Conservation (phyloP, 2,329 filamentous ascomycete genomes). For the Claviceps sp. region DNA sequence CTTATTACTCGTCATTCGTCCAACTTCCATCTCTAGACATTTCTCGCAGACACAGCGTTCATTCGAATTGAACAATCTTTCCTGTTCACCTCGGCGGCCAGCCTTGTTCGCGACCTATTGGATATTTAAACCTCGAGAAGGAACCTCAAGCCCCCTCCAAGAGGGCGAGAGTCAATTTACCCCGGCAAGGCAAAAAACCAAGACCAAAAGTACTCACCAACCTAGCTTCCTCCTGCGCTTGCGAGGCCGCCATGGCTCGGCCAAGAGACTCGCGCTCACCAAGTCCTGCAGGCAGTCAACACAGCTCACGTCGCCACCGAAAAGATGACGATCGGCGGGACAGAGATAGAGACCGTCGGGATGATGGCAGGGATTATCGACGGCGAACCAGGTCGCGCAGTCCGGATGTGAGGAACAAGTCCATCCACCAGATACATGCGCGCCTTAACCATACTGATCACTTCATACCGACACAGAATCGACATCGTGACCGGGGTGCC, state of each 20-base stretch:
- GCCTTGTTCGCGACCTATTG: not conserved
- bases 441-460: slow-evolving; percentile 25
- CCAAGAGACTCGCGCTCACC: slow-evolving; percentile 68
- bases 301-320: slow-evolving; percentile 55
- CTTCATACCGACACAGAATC: slow-evolving; percentile 31
- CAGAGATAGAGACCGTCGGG: slow-evolving; percentile 36
- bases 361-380: slow-evolving; percentile 36
- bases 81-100: not conserved
- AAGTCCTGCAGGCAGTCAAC: slow-evolving; percentile 82
- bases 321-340: slow-evolving; percentile 47
- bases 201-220: slow-evolving; percentile 25
- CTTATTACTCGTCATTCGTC: not conserved
- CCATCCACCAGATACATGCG: slow-evolving; percentile 8
- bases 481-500: slow-evolving; percentile 41
- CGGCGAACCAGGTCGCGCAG: slow-evolving; percentile 50
- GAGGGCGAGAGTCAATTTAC: not conserved
- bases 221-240: slow-evolving; percentile 27
- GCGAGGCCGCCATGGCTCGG: slow-evolving; percentile 42
- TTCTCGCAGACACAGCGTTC: not conserved
- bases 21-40: not conserved
- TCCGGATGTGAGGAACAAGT: slow-evolving; percentile 40
- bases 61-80: not conserved
- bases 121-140: not conserved
- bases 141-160: not conserved
- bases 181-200: not conserved